These are phyloP conservation scores for Seminavis robusta DNA, from an alignment of 108 stramenopile species.

Conservation along the genomic window DNA sequence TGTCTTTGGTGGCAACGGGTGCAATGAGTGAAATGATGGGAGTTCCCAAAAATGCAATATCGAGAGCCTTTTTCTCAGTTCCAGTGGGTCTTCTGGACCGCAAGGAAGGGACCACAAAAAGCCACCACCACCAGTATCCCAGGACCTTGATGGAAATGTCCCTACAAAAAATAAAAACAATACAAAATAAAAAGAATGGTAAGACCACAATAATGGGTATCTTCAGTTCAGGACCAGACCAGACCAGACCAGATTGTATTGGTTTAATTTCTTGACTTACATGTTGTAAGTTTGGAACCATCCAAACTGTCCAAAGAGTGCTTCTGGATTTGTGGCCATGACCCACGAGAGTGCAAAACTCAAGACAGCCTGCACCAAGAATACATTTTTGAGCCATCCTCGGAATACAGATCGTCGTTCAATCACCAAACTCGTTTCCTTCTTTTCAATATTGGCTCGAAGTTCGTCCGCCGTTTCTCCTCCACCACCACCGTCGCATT, in stretches of 20 bases:
- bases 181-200: background rate
- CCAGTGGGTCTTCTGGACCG: constrained; percentile 83
- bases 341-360: constrained; percentile 77
- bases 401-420: constrained; percentile 93
- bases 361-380: constrained; percentile 87
- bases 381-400: constrained; percentile 94
- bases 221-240: background rate
- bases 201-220: background rate
- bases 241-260: background rate
- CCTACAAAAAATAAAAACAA: constrained; percentile 37
- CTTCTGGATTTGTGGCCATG: constrained; percentile 80
- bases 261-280: constrained; percentile 5
- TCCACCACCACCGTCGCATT: constrained; percentile 65
- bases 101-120: constrained; percentile 94
- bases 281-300: constrained; percentile 63
- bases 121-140: constrained; percentile 98
- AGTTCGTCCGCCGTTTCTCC: constrained; percentile 63
- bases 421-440: constrained; percentile 70
- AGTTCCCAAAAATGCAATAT: constrained; percentile 92
- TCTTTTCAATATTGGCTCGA: constrained; percentile 75
- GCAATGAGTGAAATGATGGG: constrained; percentile 81
- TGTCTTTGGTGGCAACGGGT: constrained; percentile 91
- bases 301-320: constrained; percentile 64
- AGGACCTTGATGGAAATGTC: constrained; percentile 87
- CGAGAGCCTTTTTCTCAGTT: constrained; percentile 91